Base-by-base conservation (phyloP, 2,329 filamentous ascomycete species). In the Aspergillus versicolor region DNA sequence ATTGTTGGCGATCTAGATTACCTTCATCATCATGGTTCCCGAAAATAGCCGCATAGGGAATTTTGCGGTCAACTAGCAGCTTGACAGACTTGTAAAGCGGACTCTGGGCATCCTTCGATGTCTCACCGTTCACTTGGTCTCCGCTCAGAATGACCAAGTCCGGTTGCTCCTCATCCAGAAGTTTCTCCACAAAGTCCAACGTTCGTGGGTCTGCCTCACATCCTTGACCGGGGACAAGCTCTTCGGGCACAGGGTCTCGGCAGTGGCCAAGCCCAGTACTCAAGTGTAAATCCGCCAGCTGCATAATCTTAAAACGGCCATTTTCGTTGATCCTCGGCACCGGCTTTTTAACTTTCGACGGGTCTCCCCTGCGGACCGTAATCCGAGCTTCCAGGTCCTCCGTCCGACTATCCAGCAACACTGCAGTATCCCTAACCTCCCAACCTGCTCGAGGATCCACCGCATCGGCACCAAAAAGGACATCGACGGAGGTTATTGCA, bases 11-110 rank as follows among this genome's bases (percentile, higher is more conserved):
- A 15, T 87, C 85, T 63, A 97, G 82, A 45, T 90, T 86, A 34
- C 88, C 88, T 79, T 97, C 93, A 67, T 97, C 93, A 69, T 99
- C 94, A 73, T 99, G 94, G 72, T 99, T 99, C 56, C 94, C 94
- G 69, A 97, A 97, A 58, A 99, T 97, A 59, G 88, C 88, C 15
- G 92, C 90, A 68, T 95, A 97, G 0, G 94, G 94, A 38, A 97
- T 91, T 67, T 91, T 91, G 72, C 90, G 90, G 72, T 91, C 86
- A 61, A 91, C 89, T 50, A 99, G 85, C 12, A 95, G 81, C 47
- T 90, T 87, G 5, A 91, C 89, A 67, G 92, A 91, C 76, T 99
- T 99, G 81, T 95, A 96, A 58, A 99, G 89, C 38, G 93, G 90
- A 59, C 88, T 94, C 71, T 96, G 92, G 9, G 90, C 89, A 78